phyloP scores from a whole-genome alignment of 306 rosid genomes.

The Trifolium pratense region DNA sequence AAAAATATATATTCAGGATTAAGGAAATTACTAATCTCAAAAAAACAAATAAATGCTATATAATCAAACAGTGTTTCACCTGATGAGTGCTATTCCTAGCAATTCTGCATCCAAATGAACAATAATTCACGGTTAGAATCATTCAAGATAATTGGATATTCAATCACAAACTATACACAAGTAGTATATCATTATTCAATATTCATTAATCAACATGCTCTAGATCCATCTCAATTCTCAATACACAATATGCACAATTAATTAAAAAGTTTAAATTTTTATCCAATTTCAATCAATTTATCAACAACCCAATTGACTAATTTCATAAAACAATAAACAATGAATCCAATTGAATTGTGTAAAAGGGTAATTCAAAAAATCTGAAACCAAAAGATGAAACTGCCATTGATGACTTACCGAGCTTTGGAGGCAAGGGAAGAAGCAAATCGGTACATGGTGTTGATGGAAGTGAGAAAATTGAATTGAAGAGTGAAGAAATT shows the following conservation, averaged over 20 bases:
- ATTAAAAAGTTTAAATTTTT: slow-evolving; percentile 3
- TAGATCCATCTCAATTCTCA: slow-evolving; percentile 36
- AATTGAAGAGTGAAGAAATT: neutral
- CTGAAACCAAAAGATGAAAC: neutral
- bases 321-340: neutral
- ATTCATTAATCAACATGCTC: slow-evolving; percentile 1
- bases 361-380: neutral
- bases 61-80: slow-evolving; percentile 49
- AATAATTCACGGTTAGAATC: neutral
- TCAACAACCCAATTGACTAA: neutral
- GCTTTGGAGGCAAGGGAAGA: slow-evolving; percentile 81
- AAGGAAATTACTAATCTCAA: neutral
- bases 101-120: slow-evolving; percentile 49
- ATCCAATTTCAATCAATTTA: slow-evolving; percentile 3
- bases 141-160: neutral
- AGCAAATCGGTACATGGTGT: slow-evolving; percentile 84
- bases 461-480: neutral
- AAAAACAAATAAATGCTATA: neutral
- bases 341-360: neutral
- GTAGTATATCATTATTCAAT: neutral
- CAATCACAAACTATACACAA: neutral
- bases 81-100: slow-evolving; percentile 72
- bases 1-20: neutral
- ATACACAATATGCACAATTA: neutral
- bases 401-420: slow-evolving; percentile 53